phyloP scores from a whole-genome alignment of 768 basidiomycete species.

The Porpolomopsis calyptriformis region DNA sequence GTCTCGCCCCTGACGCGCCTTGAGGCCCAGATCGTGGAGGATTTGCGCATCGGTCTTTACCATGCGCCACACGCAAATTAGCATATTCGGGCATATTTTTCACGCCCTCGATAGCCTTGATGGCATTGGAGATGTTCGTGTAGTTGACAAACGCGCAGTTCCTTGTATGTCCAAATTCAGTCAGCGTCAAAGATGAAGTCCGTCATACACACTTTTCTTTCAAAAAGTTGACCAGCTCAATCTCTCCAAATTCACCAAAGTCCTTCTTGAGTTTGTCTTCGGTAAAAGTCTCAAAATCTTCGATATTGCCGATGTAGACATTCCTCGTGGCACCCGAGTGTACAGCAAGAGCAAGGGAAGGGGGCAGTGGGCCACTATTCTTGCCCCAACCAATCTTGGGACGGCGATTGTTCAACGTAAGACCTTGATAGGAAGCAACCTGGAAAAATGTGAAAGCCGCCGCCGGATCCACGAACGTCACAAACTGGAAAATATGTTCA shows the following conservation, averaged over 20 bases:
- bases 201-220: constrained; percentile 70
- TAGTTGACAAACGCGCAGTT: constrained; percentile 96
- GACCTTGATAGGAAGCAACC: constrained; percentile 78
- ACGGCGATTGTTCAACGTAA: constrained; percentile 86
- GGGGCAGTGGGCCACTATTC: constrained; percentile 79
- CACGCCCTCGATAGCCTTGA: constrained; percentile 96
- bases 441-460: constrained; percentile 93
- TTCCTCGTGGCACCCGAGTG: constrained; percentile 92
- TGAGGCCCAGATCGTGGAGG: constrained; percentile 78
- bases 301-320: constrained; percentile 91
- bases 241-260: constrained; percentile 93
- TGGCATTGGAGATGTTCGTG: constrained; percentile 88
- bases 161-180: constrained; percentile 32
- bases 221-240: constrained; percentile 92
- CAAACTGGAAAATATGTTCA: constrained; percentile 48
- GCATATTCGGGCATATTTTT: constrained; percentile 88
- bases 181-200: constrained; percentile 1
- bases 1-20: constrained; percentile 45
- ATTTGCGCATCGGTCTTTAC: constrained; percentile 93
- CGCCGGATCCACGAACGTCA: constrained; percentile 90
- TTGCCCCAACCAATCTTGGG: constrained; percentile 99
- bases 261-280: constrained; percentile 87
- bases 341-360: constrained; percentile 77
- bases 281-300: constrained; percentile 87
- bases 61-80: constrained; percentile 83